Evolutionary conservation across 1,139 yeast genomes (phyloP).

Genomic region (Yamadazyma sp.): DNA sequence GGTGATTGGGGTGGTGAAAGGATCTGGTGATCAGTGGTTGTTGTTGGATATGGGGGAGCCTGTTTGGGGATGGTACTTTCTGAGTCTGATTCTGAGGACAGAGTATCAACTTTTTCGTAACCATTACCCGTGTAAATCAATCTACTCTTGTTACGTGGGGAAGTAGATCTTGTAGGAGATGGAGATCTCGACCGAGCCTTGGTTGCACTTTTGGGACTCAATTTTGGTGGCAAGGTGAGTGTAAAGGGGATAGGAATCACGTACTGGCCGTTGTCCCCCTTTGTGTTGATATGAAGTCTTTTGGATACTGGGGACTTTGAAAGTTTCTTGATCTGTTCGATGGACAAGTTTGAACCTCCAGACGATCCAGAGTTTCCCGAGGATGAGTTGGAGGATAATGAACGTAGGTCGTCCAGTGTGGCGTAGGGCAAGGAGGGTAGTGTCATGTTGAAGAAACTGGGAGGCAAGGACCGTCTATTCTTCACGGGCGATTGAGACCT

Average conservation of each 20-base stretch:
- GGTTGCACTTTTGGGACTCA: constrained; percentile 27
- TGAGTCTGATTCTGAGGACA: constrained; percentile 21
- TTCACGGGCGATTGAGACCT: constrained; percentile 34
- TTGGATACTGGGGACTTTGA: constrained; percentile 39
- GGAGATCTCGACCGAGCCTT: constrained; percentile 10
- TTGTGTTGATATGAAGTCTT: constrained; percentile 36
- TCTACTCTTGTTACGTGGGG: constrained; percentile 20
- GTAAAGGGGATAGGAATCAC: constrained; percentile 49
- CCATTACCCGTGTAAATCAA: constrained; percentile 39
- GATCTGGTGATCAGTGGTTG: not conserved
- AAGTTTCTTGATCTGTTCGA: constrained; percentile 30
- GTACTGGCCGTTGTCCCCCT: constrained; percentile 24
- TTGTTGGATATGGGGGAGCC: not conserved
- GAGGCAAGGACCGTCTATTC: constrained; percentile 26
- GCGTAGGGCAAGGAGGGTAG: constrained; percentile 25
- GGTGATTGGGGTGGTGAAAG: constrained; percentile 17
- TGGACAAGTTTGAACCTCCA: constrained; percentile 8
- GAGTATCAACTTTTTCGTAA: constrained; percentile 36
- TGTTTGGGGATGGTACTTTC: not conserved
- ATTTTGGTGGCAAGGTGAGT: constrained; percentile 42
- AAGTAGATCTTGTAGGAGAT: constrained; percentile 16
- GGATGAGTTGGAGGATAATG: constrained; percentile 16
- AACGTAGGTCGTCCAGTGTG: constrained; percentile 15
- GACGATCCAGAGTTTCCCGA: constrained; percentile 10
- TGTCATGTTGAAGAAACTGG: constrained; percentile 23